Percentiles rank a stretch among this genome's conserved stretches.
These are phyloP conservation scores for Ascosphaera apis DNA, from an alignment of 2,329 filamentous ascomycete genomes.

Conservation along the genomic window DNA sequence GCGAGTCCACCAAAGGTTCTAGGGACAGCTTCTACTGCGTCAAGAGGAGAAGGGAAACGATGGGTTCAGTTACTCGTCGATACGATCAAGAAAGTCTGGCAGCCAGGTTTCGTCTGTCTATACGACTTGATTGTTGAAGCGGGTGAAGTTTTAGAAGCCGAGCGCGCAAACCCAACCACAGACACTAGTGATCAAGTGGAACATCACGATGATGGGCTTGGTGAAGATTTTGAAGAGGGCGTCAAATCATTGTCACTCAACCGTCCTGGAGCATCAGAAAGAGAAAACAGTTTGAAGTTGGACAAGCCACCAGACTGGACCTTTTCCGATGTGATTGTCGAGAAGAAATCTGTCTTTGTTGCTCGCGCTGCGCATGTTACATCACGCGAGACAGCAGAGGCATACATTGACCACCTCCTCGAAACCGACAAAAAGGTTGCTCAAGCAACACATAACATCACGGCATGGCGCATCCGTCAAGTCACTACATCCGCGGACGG, in stretches of 20 bases:
- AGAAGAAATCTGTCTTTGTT: conserved; percentile 74
- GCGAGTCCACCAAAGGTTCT: conserved; percentile 47
- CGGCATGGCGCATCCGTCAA: conserved; percentile 61
- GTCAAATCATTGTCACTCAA: too few relatives aligned
- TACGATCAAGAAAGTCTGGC: conserved; percentile 44
- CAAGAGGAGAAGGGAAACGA: conserved; percentile 47
- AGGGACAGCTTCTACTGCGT: conserved; percentile 51
- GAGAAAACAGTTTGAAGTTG: too few relatives aligned
- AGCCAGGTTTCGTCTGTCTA: conserved; percentile 56
- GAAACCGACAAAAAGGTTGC: conserved; percentile 64
- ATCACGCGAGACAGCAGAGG: conserved; percentile 46
- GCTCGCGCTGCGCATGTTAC: conserved; percentile 50
- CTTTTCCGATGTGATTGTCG: conserved; percentile 47
- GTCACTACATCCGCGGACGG: conserved; percentile 13
- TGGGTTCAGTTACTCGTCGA: conserved; percentile 46
- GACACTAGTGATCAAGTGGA: too few relatives aligned
- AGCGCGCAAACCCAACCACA: conserved; percentile 11
- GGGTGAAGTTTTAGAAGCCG: conserved; percentile 27
- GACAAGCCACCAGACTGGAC: conserved; percentile 39
- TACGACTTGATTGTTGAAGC: conserved; percentile 68
- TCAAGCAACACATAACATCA: conserved; percentile 86
- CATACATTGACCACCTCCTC: conserved; percentile 51
- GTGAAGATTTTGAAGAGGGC: conserved; percentile 4
- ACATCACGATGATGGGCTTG: neutral
- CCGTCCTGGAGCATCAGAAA: too few relatives aligned